Base-by-base conservation (phyloP, 345 rosid species). In the Linum lewisii region DNA sequence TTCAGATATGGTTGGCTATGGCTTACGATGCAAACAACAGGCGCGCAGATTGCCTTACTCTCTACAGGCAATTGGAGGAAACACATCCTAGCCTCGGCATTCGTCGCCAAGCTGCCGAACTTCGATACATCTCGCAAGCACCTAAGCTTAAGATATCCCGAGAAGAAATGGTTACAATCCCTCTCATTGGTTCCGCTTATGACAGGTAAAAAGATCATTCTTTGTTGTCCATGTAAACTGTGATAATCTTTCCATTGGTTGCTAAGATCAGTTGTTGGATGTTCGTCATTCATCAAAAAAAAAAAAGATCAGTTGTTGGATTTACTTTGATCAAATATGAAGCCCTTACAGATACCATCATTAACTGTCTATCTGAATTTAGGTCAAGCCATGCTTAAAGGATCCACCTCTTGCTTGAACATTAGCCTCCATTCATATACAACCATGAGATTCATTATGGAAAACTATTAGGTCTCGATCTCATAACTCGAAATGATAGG, bases 1-100 rank as follows among this genome's bases (percentile, higher is more conserved):
- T 92, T 71, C 98, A 92, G 75, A 86, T 92, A 73, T 92, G 98
- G 98, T 75, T 92, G 56, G 98, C 93, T 24, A 88, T 92, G 98
- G 98, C 97, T 53, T 92, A 92, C 56, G 98, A 88, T 73, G 97
- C 98, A 55, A 88, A 84, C 69, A 83, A 84, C 59, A 93, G 97
- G 51, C 96, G 86, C 21, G 66, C 63, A 6, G 97, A 92, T 69
- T 88, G 98, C 79, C 88, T 92, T 69, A 82, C 76, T 60, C 93
- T 92, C 69, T 92, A 88, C 80, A 75, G 62, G 74, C 91, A 88
- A 71, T 61, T 92, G 77, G 98, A 92, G 82, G 71, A 68, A 80
- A 75, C 61, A 72, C 98, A 92, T 21, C 98, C 97, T 0, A 80
- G 79, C 65, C 55, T 70, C 66, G 83, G 87, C 75, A 92, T 92